Base-by-base conservation (phyloP, 2,329 filamentous ascomycete genomes). In the Diaporthe sp. region DNA sequence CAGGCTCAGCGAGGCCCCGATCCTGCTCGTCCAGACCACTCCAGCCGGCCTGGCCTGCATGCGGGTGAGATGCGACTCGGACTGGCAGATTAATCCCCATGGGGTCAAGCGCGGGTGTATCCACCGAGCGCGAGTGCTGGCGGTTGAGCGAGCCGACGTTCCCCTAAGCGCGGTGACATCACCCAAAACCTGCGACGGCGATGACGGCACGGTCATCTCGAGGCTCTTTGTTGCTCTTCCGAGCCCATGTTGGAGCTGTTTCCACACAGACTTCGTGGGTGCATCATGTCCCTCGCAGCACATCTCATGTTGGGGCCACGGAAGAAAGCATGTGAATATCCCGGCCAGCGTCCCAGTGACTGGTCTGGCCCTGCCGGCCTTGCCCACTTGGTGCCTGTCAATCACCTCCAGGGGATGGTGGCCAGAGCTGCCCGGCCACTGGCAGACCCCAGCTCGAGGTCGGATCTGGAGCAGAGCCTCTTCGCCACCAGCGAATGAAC, bases 401-500 rank as follows among this genome's bases (percentile, higher is more conserved):
- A 53, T 68, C 65, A 51, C 44, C 44, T 17, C 1, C 20, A 5
- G 28, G 12, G 44, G 53, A 20, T 57, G 58, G 25, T 37, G 73
- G 47, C 39, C 42, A 55, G 60, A 73, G 47, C 71, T 42, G 37
- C 47, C 53, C 47, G 53, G 15, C 61, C 51, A 5, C 47, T 70
- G 42, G 39, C 53, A 12, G 72, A 74, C 61, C 63, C 72, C 53
- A 42, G 63, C 42, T 25, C 42, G 28, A 37, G 51, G 61, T 57
- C 31, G 47, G 55, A 65, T 61, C 51, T 72, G 74, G 71, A 75
- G 71, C 74, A 75, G 74, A 73, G 74, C 74, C 74, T 75, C 70
- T 61, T 75, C 57, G 61, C 63, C 60, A 44, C 72, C 31, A 25
- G 39, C 71, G 67, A 65, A 73, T 55, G 34, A 58, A 34, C 28